Conservation (phyloP, 345 rosid genomes). For the Dimocarpus longan region DNA sequence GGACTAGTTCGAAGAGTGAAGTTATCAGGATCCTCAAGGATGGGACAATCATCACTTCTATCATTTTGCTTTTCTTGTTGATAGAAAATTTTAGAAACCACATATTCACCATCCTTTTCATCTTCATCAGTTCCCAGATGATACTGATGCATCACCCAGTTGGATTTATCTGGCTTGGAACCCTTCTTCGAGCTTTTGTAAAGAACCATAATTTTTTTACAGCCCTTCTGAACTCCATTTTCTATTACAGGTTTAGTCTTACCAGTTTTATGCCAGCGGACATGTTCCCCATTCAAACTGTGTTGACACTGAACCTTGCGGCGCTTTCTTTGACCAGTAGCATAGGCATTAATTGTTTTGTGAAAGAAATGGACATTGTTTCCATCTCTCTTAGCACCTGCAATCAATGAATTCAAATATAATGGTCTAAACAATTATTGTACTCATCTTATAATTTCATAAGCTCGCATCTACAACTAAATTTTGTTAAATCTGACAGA, state of each 20-base stretch:
- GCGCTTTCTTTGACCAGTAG: conserved; percentile 93
- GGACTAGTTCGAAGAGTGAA: conserved; percentile 50
- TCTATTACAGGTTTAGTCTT: conserved; percentile 65
- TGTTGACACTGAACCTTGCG: conserved; percentile 64
- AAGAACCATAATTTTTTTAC: conserved; percentile 93
- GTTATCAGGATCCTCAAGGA: conserved; percentile 42
- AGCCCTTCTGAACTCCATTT: conserved; percentile 69
- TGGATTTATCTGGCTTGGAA: conserved; percentile 66
- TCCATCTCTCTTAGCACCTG: conserved; percentile 92
- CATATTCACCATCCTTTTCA: conserved; percentile 73
- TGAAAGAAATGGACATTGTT: conserved; percentile 77
- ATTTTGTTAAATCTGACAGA: not conserved
- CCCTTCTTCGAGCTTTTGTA: conserved; percentile 75
- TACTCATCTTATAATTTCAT: not conserved
- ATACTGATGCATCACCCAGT: conserved; percentile 93
- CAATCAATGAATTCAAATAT: conserved; percentile 19
- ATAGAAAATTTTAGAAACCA: conserved; percentile 72
- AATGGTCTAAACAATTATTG: not conserved
- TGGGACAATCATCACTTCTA: conserved; percentile 21
- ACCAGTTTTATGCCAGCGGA: conserved; percentile 99
- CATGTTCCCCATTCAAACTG: conserved; percentile 49
- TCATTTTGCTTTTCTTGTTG: conserved; percentile 60
- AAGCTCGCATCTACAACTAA: not conserved
- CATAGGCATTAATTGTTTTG: conserved; percentile 76
- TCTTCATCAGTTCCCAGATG: conserved; percentile 78